phyloP scores from a whole-genome alignment of 1,284 basidiomycete genomes.

The Marasmius fiardii region DNA sequence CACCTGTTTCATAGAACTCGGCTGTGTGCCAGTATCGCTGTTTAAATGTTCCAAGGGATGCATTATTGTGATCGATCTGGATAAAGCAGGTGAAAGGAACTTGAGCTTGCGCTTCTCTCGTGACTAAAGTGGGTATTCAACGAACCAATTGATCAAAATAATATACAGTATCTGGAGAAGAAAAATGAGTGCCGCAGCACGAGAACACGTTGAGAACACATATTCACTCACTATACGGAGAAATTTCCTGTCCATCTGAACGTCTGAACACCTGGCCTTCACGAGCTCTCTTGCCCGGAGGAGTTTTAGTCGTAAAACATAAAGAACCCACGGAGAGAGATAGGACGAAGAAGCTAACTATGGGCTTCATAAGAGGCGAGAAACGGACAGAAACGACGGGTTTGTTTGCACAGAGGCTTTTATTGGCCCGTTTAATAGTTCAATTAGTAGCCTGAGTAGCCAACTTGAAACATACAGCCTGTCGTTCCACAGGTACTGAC shows the following conservation, averaged over 20 bases:
- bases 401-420: too few species aligned
- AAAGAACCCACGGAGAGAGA: too few species aligned
- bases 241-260: slow-evolving; percentile 36
- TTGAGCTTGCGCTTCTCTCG: neutral
- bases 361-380: too few species aligned
- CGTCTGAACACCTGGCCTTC: neutral
- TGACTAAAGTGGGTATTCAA: too few species aligned
- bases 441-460: too few species aligned
- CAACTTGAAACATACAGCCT: too few species aligned
- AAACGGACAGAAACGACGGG: too few species aligned
- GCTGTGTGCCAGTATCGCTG: slow-evolving; percentile 70
- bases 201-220: neutral
- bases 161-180: slow-evolving; percentile 41
- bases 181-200: neutral
- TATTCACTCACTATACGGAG: slow-evolving; percentile 30
- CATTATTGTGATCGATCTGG: slow-evolving; percentile 63
- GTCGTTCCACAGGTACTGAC: too few species aligned
- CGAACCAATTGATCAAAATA: slow-evolving; percentile 41
- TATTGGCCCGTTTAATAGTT: too few species aligned
- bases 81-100: neutral
- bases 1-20: slow-evolving; percentile 58
- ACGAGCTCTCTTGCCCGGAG: too few species aligned
- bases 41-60: slow-evolving; percentile 71
- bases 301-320: too few species aligned
- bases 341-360: too few species aligned